Evolutionary conservation across 2,329 filamentous ascomycete genomes (phyloP), one percentile per base, ranked within the genome.

Genomic region (Beauveria sp.): DNA sequence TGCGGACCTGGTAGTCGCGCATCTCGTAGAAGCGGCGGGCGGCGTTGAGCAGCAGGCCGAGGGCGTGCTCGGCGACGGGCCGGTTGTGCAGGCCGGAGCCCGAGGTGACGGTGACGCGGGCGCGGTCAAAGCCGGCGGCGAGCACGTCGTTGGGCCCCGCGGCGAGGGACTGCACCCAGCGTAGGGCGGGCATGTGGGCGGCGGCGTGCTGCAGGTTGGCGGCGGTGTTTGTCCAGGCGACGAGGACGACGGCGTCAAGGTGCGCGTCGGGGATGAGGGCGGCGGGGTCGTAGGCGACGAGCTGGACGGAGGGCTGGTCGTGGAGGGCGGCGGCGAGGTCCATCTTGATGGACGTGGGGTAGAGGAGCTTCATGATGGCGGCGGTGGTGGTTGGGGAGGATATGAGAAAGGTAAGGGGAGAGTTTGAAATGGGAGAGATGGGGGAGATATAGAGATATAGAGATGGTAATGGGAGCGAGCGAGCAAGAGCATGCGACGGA

Each of bases 61-160:
- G 76, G 1, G 84, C 74, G 71, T 88, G 85, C 74, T 88, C 85
- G 63, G 85, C 84, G 55, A 88, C 85, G 40, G 84, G 86, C 70
- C 78, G 76, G 70, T 87, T 84, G 73, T 87, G 84, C 52, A 87
- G 75, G 28, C 85, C 84, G 2, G 82, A 85, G 24, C 85, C 85
- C 16, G 84, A 87, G 47, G 82, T 84, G 58, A 87, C 74, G n/a
- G 65, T 66, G 53, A 84, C 75, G 57, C 74, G 74, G 58, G 75
- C 69, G 10, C 75, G 66, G 68, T 84, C 79, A 71, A 88, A 87
- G 61, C 84, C 85, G 28, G 84, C 85, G 56, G 69, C 71, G 20
- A 87, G 79, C 18, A 87, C 84, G 68, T 87, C 85, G 70, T 87
- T 87, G 66, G 85, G 85, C 0, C 85, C 85, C 1, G 85, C 84